These are phyloP conservation scores for Torrubiellomyces zombiae DNA, from an alignment of 2,329 filamentous ascomycete species.

Conservation along the genomic window DNA sequence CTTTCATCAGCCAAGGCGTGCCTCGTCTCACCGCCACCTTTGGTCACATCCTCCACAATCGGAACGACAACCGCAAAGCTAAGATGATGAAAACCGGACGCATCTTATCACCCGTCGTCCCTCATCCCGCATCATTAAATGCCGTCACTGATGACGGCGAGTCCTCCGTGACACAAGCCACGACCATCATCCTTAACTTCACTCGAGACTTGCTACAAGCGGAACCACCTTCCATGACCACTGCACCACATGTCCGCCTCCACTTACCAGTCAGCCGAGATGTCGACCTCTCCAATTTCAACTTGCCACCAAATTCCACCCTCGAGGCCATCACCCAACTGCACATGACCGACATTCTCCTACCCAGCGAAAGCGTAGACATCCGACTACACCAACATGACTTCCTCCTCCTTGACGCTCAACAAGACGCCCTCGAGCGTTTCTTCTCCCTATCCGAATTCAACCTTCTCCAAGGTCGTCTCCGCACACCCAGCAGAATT, in stretches of 20 bases:
- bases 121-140: conserved; percentile 29
- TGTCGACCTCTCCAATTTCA: conserved; percentile 11
- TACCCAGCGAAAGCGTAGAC: conserved; percentile 30
- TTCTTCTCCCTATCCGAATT: conserved; percentile 30
- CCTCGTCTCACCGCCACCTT: conserved; percentile 26
- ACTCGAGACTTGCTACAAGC: conserved; percentile 15
- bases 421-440: conserved; percentile 18
- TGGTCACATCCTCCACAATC: conserved; percentile 30
- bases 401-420: conserved; percentile 21
- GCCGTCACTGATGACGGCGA: conserved; percentile 16
- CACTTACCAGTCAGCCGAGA: conserved; percentile 14
- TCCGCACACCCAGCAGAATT: conserved; percentile 20
- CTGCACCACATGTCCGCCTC: conserved; percentile 12
- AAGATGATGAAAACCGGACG: conserved; percentile 10
- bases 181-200: conserved; percentile 29
- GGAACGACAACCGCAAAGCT: conserved; percentile 5
- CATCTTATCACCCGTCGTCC: conserved; percentile 27
- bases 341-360: conserved; percentile 24
- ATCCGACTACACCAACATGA: conserved; percentile 23
- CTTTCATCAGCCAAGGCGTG: conserved; percentile 1
- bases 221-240: neutral
- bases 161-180: conserved; percentile 9
- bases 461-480: conserved; percentile 22
- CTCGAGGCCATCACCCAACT: conserved; percentile 14
- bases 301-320: conserved; percentile 13